Evolutionary conservation across 305 asterid genomes (phyloP).

Genomic region (Salvia sclarea): DNA sequence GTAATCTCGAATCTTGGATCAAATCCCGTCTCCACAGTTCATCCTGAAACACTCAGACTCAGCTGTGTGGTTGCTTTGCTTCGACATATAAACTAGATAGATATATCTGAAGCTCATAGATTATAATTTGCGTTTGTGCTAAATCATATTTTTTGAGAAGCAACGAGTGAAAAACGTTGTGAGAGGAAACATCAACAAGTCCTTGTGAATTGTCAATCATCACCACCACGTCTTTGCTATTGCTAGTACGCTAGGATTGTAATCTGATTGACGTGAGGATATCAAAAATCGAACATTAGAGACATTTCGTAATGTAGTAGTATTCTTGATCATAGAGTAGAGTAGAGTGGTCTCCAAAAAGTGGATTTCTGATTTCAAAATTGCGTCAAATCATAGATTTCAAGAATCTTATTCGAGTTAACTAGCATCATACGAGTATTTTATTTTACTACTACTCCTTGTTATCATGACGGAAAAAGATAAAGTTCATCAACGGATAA

Average conservation of each 20-base stretch:
- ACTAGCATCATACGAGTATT: not conserved
- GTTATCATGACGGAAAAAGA: slow-evolving; percentile 13
- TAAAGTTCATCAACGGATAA: slow-evolving; percentile 11
- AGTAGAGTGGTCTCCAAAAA: not conserved
- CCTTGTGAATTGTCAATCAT: not conserved
- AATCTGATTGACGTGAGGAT: not conserved
- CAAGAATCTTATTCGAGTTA: slow-evolving; percentile 10
- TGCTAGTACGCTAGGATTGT: not conserved
- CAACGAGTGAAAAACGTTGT: not conserved
- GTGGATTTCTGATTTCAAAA: not conserved
- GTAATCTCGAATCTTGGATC: slow-evolving; percentile 69
- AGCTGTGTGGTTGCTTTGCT: too few relatives aligned
- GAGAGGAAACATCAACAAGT: not conserved
- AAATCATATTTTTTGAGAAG: not conserved
- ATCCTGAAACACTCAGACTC: too few relatives aligned
- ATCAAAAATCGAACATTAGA: not conserved
- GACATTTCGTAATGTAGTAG: not conserved
- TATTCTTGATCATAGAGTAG: not conserved
- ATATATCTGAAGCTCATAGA: not conserved
- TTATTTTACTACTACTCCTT: not conserved
- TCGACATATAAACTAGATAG: too few relatives aligned
- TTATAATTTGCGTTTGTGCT: not conserved
- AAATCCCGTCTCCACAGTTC: slow-evolving; percentile 61
- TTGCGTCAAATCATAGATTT: slow-evolving; percentile 15
- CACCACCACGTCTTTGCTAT: not conserved